These are phyloP conservation scores for Aureobasidium sp. DNA, from an alignment of 2,329 filamentous ascomycete species.

Conservation along the genomic window DNA sequence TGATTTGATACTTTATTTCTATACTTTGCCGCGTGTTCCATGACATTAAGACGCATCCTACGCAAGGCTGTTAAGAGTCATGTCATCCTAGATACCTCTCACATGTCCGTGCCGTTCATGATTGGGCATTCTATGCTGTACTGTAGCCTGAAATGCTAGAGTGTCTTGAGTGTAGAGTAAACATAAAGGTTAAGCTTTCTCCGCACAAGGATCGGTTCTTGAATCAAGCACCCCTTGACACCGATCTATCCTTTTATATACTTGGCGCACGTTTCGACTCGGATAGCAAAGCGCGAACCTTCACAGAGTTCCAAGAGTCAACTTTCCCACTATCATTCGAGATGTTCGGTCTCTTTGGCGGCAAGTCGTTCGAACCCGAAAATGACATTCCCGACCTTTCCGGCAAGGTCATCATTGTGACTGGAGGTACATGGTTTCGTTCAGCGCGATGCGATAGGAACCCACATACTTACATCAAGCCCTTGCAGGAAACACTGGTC, in stretches of 20 bases:
- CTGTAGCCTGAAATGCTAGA: background rate
- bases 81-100: background rate
- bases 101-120: background rate
- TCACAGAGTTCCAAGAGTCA: background rate
- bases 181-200: background rate
- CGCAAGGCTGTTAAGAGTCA: background rate
- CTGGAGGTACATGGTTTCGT: constrained; percentile 25
- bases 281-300: background rate
- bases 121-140: background rate
- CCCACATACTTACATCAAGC: background rate
- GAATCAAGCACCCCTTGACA: background rate
- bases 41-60: background rate
- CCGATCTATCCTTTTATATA: background rate
- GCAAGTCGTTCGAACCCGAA: constrained; percentile 24
- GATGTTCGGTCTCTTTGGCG: constrained; percentile 11
- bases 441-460: background rate
- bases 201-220: background rate
- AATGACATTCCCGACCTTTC: constrained; percentile 33
- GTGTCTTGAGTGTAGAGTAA: background rate
- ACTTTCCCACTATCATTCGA: background rate
- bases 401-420: constrained; percentile 36
- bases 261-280: background rate
- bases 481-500: constrained; percentile 34
- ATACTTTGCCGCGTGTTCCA: background rate
- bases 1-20: background rate